These are phyloP conservation scores for Saccharomycopsis crataegensis DNA, from an alignment of 1,139 yeast species.

Conservation along the genomic window DNA sequence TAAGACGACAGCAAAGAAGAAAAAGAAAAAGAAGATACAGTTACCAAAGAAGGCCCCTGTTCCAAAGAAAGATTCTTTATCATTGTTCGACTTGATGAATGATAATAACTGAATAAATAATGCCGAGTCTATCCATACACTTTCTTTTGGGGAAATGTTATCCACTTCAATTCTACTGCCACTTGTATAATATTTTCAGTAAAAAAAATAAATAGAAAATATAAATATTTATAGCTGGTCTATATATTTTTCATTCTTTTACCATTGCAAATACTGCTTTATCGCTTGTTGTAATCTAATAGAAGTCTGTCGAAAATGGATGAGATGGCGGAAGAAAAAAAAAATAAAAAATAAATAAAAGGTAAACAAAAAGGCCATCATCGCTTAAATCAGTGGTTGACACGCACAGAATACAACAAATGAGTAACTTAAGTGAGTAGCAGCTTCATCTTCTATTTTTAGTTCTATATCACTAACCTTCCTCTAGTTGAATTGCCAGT, in stretches of 20 bases:
- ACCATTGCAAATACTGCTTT: background rate
- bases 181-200: background rate
- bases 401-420: background rate
- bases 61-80: conserved; percentile 6
- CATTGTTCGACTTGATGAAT: conserved; percentile 17
- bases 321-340: background rate
- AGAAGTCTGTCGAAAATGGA: background rate
- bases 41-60: background rate
- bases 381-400: background rate
- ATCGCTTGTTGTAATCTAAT: background rate
- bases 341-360: background rate
- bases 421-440: conserved; percentile 1
- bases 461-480: background rate
- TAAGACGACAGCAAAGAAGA: conserved; percentile 1
- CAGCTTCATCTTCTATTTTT: background rate
- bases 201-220: background rate
- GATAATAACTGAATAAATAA: background rate
- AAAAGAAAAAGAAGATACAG: background rate
- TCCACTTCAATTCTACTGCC: background rate
- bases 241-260: background rate
- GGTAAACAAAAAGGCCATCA: background rate
- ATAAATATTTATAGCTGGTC: background rate
- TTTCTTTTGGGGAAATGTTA: too few species aligned
- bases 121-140: too few species aligned
- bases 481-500: conserved; percentile 7